Evolutionary conservation across 2,329 filamentous ascomycete species (phyloP).

Genomic region (Amphichorda felina): DNA sequence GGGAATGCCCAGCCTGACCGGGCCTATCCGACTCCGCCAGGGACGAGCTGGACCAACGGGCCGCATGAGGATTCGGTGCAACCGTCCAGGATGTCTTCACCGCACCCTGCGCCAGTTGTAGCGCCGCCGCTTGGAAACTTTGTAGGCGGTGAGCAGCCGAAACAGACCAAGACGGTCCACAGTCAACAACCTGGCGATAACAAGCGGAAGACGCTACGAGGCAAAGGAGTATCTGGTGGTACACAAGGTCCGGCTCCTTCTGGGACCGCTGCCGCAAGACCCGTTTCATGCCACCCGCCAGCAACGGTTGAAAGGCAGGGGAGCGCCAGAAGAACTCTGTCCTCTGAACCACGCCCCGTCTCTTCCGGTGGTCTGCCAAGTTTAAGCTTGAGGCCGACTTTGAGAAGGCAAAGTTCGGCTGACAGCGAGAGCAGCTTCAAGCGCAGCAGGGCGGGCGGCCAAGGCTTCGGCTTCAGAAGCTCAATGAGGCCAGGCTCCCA

Average conservation of each 20-base stretch:
- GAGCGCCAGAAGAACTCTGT: slow-evolving; percentile 1
- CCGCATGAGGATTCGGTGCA: no score
- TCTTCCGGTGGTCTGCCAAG: slow-evolving; percentile 3
- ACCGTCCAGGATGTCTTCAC: background rate
- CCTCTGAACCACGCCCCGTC: background rate
- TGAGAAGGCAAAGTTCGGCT: slow-evolving; percentile 46
- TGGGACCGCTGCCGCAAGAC: slow-evolving; percentile 8
- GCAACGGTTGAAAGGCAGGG: slow-evolving; percentile 6
- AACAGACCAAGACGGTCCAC: slow-evolving; percentile 5
- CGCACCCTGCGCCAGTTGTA: background rate
- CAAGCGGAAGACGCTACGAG: slow-evolving; percentile 17
- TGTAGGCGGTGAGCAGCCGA: slow-evolving; percentile 24
- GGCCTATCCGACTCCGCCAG: slow-evolving; percentile 27
- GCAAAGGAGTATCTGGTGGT: slow-evolving; percentile 5
- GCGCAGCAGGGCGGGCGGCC: slow-evolving; percentile 38
- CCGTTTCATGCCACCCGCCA: slow-evolving; percentile 16
- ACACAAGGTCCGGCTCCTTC: background rate
- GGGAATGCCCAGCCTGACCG: slow-evolving; percentile 9
- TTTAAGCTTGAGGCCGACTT: slow-evolving; percentile 15
- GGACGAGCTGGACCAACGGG: slow-evolving; percentile 13
- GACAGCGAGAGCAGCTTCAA: slow-evolving; percentile 77
- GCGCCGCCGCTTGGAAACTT: slow-evolving; percentile 31
- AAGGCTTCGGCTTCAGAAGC: slow-evolving; percentile 51
- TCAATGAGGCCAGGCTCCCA: slow-evolving; percentile 50
- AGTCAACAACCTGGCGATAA: background rate